Evolutionary conservation across 345 rosid genomes (phyloP), one percentile per base, ranked within the genome.

Genomic region (Corchorus capsularis): DNA sequence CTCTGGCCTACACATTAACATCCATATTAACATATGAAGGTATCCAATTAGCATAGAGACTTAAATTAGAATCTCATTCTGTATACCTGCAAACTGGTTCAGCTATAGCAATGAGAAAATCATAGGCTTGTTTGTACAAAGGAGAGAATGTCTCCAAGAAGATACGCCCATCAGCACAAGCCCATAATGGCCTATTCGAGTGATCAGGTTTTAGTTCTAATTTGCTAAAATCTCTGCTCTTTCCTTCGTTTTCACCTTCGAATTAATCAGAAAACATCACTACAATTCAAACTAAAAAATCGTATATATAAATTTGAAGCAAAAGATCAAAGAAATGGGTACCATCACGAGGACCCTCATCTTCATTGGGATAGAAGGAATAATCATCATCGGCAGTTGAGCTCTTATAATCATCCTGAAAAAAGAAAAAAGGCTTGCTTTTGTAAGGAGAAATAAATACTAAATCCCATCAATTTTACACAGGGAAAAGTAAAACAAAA

Each of bases 41-140:
- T 5, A 43, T 34, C 37, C 49, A 69, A 69, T 46, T 43, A 59
- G 2, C 65, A 69, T 2, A 27, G 49, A 19, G 12, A 70, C 19
- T 41, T 20, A 14, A 32, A 1, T 13, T 37, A 27, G 60, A 45
- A 46, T 47, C 37, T 8, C 17, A 16, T 41, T 66, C 15, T 2
- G 72, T 55, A 54, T 65, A 95, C 99, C 99, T 96, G 96, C 99
- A 96, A 85, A 93, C 98, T 0, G 99, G 99, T 79, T 96, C 99
- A 6, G 99, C 98, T 27, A 96, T 93, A 49, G 99, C 97, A 54
- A 96, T 93, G 53, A 96, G 98, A 49, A 96, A 93, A 82, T 96
- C 99, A 60, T 90, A 96, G 9, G 99, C 98, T 85, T 96, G 99
- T 73, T 92, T 96, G 77, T 96, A 96, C 17, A 96, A 82, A 53